A percentile compares a stretch with the other conserved stretches of the same genome.
These are phyloP conservation scores for Talaromyces sp. DNA, from an alignment of 2,329 filamentous ascomycete species.

Conservation along the genomic window DNA sequence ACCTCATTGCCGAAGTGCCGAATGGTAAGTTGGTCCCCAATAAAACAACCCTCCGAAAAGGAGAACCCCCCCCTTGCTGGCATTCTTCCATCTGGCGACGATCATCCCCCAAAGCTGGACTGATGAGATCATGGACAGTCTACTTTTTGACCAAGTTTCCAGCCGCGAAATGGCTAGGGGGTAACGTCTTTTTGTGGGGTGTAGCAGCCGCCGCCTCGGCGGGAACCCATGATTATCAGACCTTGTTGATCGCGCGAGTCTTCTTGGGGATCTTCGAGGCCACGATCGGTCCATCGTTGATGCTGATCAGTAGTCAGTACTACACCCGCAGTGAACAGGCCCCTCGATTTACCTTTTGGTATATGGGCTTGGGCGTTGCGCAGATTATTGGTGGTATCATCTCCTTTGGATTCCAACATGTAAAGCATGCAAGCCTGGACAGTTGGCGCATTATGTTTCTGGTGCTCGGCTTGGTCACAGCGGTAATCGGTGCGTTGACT, in stretches of 20 bases:
- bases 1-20: slow-evolving; percentile 60
- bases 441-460: slow-evolving; percentile 58
- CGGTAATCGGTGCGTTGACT: slow-evolving; percentile 46
- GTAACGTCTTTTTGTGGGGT: slow-evolving; percentile 61
- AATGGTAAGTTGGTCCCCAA: slow-evolving; percentile 47
- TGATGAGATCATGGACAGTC: slow-evolving; percentile 9
- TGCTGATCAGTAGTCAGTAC: slow-evolving; percentile 64
- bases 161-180: slow-evolving; percentile 54
- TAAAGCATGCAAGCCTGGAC: slow-evolving; percentile 40
- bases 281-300: slow-evolving; percentile 61
- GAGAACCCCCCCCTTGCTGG: neutral
- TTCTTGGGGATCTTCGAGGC: slow-evolving; percentile 65
- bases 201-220: slow-evolving; percentile 46
- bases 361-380: slow-evolving; percentile 61
- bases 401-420: slow-evolving; percentile 59
- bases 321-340: slow-evolving; percentile 62
- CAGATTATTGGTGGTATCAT: slow-evolving; percentile 46
- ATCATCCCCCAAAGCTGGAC: slow-evolving; percentile 1
- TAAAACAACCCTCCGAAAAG: neutral
- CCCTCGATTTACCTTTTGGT: slow-evolving; percentile 64
- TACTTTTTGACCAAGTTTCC: slow-evolving; percentile 29
- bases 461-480: slow-evolving; percentile 51
- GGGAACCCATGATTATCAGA: slow-evolving; percentile 57
- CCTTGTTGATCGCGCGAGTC: slow-evolving; percentile 58
- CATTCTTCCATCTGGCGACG: neutral